Conservation (phyloP, 352 stramenopile genomes). For the Blastocystis sp. region DNA sequence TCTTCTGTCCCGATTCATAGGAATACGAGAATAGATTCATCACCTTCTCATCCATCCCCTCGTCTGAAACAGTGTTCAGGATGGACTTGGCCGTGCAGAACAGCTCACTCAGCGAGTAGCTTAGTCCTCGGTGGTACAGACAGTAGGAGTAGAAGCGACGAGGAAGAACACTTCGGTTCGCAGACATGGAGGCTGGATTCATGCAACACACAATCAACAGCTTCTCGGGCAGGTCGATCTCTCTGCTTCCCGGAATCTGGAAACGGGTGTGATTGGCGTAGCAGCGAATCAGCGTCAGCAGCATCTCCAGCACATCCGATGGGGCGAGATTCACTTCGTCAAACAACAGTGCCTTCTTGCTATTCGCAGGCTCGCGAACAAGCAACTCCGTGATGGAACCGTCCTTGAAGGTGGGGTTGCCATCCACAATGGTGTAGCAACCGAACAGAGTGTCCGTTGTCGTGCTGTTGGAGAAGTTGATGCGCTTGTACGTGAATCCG, state of each 20-base stretch:
- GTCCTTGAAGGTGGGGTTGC: neutral
- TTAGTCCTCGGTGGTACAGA: neutral
- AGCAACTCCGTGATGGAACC: slow-evolving; percentile 35
- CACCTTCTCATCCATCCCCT: neutral
- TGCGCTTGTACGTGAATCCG: slow-evolving; percentile 3
- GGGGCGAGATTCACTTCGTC: neutral
- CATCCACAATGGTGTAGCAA: slow-evolving; percentile 32
- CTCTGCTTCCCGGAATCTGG: neutral
- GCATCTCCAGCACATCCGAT: neutral
- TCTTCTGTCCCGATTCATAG: neutral
- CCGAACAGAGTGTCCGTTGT: slow-evolving; percentile 49
- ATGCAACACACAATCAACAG: neutral
- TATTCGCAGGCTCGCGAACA: neutral
- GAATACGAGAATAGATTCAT: neutral
- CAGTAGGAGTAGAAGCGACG: neutral
- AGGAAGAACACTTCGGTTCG: neutral
- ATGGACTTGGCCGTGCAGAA: neutral
- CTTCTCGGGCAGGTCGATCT: neutral
- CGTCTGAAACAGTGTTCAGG: neutral
- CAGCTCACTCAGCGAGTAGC: too few relatives aligned
- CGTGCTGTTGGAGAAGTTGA: slow-evolving; percentile 41
- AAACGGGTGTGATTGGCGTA: neutral
- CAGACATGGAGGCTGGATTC: neutral
- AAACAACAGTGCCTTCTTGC: neutral
- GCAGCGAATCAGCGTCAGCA: neutral